phyloP scores from a whole-genome alignment of 2,329 filamentous ascomycete genomes.

The Paramyrothecium roridum region DNA sequence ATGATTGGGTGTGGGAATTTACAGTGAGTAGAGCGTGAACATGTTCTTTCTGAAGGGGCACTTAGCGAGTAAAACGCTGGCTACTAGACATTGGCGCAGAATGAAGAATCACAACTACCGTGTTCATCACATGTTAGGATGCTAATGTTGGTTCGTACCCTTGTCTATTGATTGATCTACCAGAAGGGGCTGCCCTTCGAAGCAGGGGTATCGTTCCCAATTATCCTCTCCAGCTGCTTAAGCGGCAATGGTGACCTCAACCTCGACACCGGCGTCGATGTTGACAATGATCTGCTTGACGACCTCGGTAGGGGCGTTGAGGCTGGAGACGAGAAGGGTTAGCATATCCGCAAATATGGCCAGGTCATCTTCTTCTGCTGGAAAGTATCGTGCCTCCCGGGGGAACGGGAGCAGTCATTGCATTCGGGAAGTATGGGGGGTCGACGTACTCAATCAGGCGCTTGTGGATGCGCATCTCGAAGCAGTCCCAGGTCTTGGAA shows the following conservation, averaged over 20 bases:
- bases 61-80: too few relatives aligned
- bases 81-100: not conserved
- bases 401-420: too few relatives aligned
- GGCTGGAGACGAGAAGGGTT: slow-evolving; percentile 40
- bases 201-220: not conserved
- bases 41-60: too few relatives aligned
- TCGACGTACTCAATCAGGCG: slow-evolving; percentile 81
- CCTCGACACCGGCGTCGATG: slow-evolving; percentile 91
- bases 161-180: not conserved
- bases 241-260: slow-evolving; percentile 88
- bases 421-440: too few relatives aligned
- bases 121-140: not conserved
- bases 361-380: not conserved
- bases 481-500: slow-evolving; percentile 99
- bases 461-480: slow-evolving; percentile 99
- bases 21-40: too few relatives aligned
- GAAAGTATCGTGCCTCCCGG: not conserved
- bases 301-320: slow-evolving; percentile 96
- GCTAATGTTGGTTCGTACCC: not conserved
- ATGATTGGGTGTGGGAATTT: not conserved
- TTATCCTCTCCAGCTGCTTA: slow-evolving; percentile 24
- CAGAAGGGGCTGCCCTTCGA: not conserved
- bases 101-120: too few relatives aligned
- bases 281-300: slow-evolving; percentile 97
- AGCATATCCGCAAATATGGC: slow-evolving; percentile 5